These are phyloP conservation scores for Fusarium sp. DNA, from an alignment of 2,329 filamentous ascomycete genomes.

Conservation along the genomic window DNA sequence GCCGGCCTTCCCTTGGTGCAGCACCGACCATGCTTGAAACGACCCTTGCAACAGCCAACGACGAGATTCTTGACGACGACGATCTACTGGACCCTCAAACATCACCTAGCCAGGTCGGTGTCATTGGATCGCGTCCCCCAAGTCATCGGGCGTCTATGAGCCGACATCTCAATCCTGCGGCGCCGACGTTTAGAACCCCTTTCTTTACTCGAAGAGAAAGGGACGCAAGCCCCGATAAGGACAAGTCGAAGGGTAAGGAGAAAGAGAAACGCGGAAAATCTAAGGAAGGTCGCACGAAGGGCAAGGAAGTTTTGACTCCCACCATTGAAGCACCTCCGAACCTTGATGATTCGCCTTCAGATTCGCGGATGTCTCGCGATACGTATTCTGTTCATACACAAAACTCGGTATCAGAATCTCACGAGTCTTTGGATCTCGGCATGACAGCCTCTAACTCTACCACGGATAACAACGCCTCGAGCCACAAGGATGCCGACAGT, in stretches of 20 bases:
- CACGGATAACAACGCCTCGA: slow-evolving; percentile 63
- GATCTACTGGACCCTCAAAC: slow-evolving; percentile 65
- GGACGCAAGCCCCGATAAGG: slow-evolving; percentile 44
- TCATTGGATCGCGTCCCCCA: slow-evolving; percentile 83
- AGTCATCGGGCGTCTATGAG: slow-evolving; percentile 59
- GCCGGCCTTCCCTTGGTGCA: slow-evolving; percentile 84
- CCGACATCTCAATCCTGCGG: slow-evolving; percentile 84
- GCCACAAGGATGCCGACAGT: slow-evolving; percentile 65
- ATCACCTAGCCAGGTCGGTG: slow-evolving; percentile 70
- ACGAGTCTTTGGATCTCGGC: slow-evolving; percentile 69
- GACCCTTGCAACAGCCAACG: slow-evolving; percentile 72
- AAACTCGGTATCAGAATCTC: slow-evolving; percentile 70
- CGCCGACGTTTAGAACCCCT: slow-evolving; percentile 85
- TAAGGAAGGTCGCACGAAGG: slow-evolving; percentile 55
- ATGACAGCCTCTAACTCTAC: slow-evolving; percentile 67
- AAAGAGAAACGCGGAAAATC: slow-evolving; percentile 50
- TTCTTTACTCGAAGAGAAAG: slow-evolving; percentile 67
- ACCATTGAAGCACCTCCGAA: slow-evolving; percentile 54
- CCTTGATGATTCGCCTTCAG: slow-evolving; percentile 63
- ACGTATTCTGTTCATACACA: slow-evolving; percentile 69
- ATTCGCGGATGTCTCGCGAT: slow-evolving; percentile 68
- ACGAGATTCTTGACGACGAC: slow-evolving; percentile 72
- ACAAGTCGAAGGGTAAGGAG: slow-evolving; percentile 51
- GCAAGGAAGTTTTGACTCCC: slow-evolving; percentile 53
- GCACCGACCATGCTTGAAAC: slow-evolving; percentile 74